Percentiles rank a stretch among this genome's conserved stretches.
phyloP scores from a whole-genome alignment of 495 filamentous ascomycete genomes.

The Penicillium bialowiezense region DNA sequence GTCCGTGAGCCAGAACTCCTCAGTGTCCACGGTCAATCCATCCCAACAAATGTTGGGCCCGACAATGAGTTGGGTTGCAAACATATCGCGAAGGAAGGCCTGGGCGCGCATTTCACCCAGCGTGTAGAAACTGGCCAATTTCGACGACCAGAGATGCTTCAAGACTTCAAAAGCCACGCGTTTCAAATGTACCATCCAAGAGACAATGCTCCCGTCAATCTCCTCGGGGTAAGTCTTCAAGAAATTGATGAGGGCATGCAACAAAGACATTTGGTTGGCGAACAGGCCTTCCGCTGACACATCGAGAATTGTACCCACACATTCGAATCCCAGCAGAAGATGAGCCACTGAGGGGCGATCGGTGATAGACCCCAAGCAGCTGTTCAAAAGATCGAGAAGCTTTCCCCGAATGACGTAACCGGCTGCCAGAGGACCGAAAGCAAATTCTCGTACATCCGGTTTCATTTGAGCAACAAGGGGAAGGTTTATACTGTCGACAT shows the following conservation, averaged over 20 bases:
- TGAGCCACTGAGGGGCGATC: slow-evolving; percentile 82
- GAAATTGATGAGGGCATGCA: slow-evolving; percentile 73
- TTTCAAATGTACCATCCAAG: slow-evolving; percentile 73
- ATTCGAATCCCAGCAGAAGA: slow-evolving; percentile 82
- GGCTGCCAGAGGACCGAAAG: slow-evolving; percentile 57
- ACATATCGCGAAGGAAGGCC: slow-evolving; percentile 69
- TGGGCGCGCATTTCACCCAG: slow-evolving; percentile 73
- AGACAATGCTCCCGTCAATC: slow-evolving; percentile 57
- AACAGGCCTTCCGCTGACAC: slow-evolving; percentile 64
- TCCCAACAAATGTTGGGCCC: slow-evolving; percentile 67
- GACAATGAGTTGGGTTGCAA: slow-evolving; percentile 62
- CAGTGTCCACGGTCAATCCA: slow-evolving; percentile 46
- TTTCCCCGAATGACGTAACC: slow-evolving; percentile 73
- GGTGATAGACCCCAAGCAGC: slow-evolving; percentile 66
- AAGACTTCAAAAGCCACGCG: slow-evolving; percentile 74
- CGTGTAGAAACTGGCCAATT: slow-evolving; percentile 70
- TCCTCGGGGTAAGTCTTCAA: slow-evolving; percentile 60
- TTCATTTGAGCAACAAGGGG: slow-evolving; percentile 65
- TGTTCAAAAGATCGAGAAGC: slow-evolving; percentile 78
- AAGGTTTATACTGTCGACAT: slow-evolving; percentile 65
- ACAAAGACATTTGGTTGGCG: slow-evolving; percentile 64
- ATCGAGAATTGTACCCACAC: slow-evolving; percentile 61
- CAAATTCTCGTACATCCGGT: slow-evolving; percentile 58
- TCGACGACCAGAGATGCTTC: slow-evolving; percentile 76
- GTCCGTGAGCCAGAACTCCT: slow-evolving; percentile 62